Base-by-base conservation (phyloP, 495 filamentous ascomycete genomes). In the Usnea hakonensis region DNA sequence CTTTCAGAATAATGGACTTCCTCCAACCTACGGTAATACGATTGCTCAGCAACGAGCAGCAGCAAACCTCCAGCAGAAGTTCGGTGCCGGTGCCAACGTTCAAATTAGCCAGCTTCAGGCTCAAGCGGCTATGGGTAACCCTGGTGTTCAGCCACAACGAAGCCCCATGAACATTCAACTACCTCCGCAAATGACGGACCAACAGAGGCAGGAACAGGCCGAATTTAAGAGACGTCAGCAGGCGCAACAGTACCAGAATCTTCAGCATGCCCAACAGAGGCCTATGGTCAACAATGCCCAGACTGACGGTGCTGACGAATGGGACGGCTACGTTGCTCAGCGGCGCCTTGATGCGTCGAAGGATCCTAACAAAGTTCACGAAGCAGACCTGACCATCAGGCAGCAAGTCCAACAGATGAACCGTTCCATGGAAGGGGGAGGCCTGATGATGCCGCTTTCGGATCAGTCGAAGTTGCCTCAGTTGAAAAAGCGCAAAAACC, bases 381-480 rank as follows among this genome's bases (percentile, higher is more conserved):
- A 63, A 53, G 68, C 68, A 3, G 68, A 70, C 41, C 26, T 62
- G 54, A 69, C 84, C 40, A 79, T 91, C 65, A 83, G 85, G 41
- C 77, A 83, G 55, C 83, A 87, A 62, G 82, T 92, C 35, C 81
- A 87, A 58, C 81, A 87, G 19, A 79, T 81, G 62, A 86, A 86
- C 60, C 82, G 81, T 55, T 78, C 78, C 60, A 81, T 91, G 73
- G 89, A 97, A 73, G 89, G 81, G 53, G 90, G 89, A 59, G 92
- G 92, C 46, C 75, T 96, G 46, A 88, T 95, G 82, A 67, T 92
- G 41, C 90, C 92, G 0, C 60, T 80, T 23, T 64, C 72, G 35
- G 73, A 80, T 63, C 75, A 72, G 30, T 69, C 70, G 38, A 62
- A 55, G 62, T 35, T 64, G 46, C 40, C 61, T 44, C 64, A 65